Evolutionary conservation across 257 asterid species (phyloP).

Genomic region (Eucommia ulmoides): DNA sequence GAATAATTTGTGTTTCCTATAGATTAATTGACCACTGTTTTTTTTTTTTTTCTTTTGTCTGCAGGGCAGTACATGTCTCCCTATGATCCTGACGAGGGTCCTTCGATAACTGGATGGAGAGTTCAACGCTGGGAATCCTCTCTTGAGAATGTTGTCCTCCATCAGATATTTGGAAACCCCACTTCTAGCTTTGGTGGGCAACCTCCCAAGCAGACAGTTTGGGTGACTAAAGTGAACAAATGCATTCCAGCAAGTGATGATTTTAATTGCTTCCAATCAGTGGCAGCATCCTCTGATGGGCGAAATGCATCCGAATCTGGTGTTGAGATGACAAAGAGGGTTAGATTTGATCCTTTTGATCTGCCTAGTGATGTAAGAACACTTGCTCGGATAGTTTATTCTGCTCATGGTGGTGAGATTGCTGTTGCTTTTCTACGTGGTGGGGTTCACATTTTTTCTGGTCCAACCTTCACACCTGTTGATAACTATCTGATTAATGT

Average conservation of each 20-base stretch:
- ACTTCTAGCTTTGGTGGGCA: constrained; percentile 74
- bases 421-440: constrained; percentile 95
- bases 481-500: constrained; percentile 79
- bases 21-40: too few species aligned
- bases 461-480: constrained; percentile 56
- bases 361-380: constrained; percentile 95
- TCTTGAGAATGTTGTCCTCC: constrained; percentile 91
- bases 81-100: constrained; percentile 99
- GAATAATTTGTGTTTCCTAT: too few species aligned
- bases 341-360: constrained; percentile 90
- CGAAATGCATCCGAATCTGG: constrained; percentile 45
- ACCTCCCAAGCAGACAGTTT: constrained; percentile 94
- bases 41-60: constrained; percentile 15
- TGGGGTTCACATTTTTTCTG: constrained; percentile 76
- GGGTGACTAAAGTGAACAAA: constrained; percentile 91
- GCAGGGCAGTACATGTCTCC: constrained; percentile 99
- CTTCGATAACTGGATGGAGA: constrained; percentile 98
- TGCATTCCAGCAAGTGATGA: constrained; percentile 77
- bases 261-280: constrained; percentile 43
- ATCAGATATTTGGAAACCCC: constrained; percentile 92
- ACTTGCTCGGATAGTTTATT: constrained; percentile 90
- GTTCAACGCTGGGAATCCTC: constrained; percentile 99
- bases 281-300: constrained; percentile 28
- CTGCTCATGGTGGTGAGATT: constrained; percentile 98
- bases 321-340: constrained; percentile 43